Conservation (phyloP, 208 protist species). For the Eutreptiella sp. region DNA sequence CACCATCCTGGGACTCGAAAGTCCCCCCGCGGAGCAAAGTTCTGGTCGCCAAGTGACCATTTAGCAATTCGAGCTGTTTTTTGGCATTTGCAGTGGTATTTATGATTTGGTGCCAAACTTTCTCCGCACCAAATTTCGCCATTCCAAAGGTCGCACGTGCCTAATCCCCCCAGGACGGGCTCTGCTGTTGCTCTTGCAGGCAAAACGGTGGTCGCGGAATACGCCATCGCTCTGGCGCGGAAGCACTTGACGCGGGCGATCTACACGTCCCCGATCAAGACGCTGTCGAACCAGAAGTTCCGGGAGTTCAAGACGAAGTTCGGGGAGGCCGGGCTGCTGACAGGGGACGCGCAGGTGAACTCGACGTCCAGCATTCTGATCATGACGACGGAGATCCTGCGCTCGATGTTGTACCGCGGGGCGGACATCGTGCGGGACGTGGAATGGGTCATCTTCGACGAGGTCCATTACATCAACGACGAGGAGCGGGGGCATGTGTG, state of each 20-base stretch:
- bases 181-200: conserved; percentile 88
- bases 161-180: conserved; percentile 57
- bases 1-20: too few species aligned
- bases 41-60: too few species aligned
- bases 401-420: conserved; percentile 73
- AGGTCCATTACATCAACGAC: conserved; percentile 79
- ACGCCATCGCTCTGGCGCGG: conserved; percentile 78
- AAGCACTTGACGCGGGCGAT: conserved; percentile 66
- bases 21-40: too few species aligned
- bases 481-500: conserved; percentile 74
- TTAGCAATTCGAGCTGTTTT: too few species aligned
- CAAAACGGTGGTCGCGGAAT: conserved; percentile 92
- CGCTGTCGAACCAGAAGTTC: conserved; percentile 90
- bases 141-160: conserved; percentile 89
- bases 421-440: conserved; percentile 67
- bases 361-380: conserved; percentile 74
- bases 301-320: conserved; percentile 61
- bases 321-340: conserved; percentile 83
- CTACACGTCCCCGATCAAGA: conserved; percentile 93
- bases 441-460: conserved; percentile 84
- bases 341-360: conserved; percentile 83
- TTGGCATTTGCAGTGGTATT: too few species aligned
- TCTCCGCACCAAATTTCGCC: too few species aligned
- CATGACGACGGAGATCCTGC: conserved; percentile 86
- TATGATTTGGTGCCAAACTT: too few species aligned